phyloP scores from a whole-genome alignment of 2,329 filamentous ascomycete genomes.

The Botrytis pseudocinerea region DNA sequence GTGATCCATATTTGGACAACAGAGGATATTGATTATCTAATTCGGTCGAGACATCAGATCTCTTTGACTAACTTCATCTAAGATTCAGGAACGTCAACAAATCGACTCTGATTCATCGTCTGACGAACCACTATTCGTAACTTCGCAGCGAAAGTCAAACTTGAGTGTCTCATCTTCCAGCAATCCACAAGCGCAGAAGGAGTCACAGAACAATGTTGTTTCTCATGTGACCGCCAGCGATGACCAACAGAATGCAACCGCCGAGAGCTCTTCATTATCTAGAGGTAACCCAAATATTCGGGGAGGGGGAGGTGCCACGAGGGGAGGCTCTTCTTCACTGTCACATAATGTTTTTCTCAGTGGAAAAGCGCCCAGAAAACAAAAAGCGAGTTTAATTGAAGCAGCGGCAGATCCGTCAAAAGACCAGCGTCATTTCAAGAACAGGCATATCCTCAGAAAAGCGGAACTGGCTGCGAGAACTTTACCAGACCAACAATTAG shows the following conservation, averaged over 20 bases:
- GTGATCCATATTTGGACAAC: background rate
- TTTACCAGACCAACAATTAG: conserved; percentile 47
- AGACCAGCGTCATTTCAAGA: conserved; percentile 46
- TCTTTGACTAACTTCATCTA: background rate
- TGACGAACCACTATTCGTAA: conserved; percentile 16
- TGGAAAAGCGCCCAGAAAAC: conserved; percentile 25
- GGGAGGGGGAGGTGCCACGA: conserved; percentile 28
- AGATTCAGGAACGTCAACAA: background rate
- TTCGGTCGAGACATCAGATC: background rate
- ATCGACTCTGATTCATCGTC: conserved; percentile 11
- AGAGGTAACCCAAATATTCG: background rate
- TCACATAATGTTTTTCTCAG: conserved; percentile 34
- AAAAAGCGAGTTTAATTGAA: conserved; percentile 28
- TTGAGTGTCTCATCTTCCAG: conserved; percentile 1
- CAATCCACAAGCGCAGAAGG: background rate
- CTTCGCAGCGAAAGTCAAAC: background rate
- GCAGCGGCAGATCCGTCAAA: conserved; percentile 46
- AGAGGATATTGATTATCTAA: background rate
- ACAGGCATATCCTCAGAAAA: conserved; percentile 43
- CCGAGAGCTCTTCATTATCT: background rate
- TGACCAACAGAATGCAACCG: background rate
- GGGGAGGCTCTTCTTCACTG: conserved; percentile 29
- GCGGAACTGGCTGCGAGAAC: conserved; percentile 48
- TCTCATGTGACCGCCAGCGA: background rate
- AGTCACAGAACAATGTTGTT: background rate